phyloP scores from a whole-genome alignment of 1,139 yeast genomes.

The Blastobotrys petasosporus region DNA sequence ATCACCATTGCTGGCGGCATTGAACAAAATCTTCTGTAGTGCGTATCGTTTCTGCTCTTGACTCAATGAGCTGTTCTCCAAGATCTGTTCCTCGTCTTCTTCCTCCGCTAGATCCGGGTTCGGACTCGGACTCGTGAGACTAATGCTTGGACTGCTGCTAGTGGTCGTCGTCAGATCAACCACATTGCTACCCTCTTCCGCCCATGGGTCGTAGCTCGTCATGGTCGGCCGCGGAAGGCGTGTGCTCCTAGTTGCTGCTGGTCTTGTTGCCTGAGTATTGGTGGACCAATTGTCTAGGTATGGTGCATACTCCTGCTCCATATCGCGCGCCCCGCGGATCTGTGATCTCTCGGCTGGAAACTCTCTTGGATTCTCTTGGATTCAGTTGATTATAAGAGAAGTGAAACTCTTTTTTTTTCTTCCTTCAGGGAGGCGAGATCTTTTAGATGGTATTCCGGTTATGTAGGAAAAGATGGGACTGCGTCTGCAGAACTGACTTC shows the following conservation, averaged over 20 bases:
- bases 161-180: background rate
- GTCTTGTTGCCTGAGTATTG: too few species aligned
- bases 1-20: slow-evolving; percentile 36
- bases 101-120: slow-evolving; percentile 8
- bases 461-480: too few species aligned
- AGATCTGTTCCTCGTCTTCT: slow-evolving; percentile 23
- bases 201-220: slow-evolving; percentile 12
- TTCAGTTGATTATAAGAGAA: too few species aligned
- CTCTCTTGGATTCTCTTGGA: too few species aligned
- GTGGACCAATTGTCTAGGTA: too few species aligned
- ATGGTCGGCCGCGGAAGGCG: slow-evolving; percentile 10
- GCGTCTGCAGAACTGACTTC: too few species aligned
- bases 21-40: slow-evolving; percentile 28
- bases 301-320: too few species aligned
- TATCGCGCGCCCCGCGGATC: too few species aligned
- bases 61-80: slow-evolving; percentile 20
- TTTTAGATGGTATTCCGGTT: too few species aligned
- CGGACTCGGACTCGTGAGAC: background rate
- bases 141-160: background rate
- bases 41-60: slow-evolving; percentile 20
- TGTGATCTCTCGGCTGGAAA: too few species aligned
- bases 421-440: too few species aligned
- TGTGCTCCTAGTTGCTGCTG: background rate
- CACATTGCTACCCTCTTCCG: background rate
- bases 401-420: too few species aligned